Evolutionary conservation across 2,329 filamentous ascomycete species (phyloP).

Genomic region (Trichophyton rubrum): DNA sequence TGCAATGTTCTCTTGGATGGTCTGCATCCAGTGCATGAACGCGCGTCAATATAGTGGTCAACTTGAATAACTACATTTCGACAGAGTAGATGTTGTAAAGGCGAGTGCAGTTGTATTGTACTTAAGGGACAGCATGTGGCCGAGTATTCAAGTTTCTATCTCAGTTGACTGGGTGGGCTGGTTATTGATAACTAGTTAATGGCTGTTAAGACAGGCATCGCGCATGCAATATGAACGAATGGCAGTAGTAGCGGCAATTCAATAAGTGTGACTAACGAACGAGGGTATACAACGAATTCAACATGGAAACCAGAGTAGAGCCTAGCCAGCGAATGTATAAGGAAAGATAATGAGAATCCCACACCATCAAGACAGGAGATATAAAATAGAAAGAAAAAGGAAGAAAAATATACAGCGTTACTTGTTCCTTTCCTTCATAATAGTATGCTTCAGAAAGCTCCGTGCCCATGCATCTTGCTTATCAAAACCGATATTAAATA

Average conservation of each 20-base stretch:
- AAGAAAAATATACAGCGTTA: background rate
- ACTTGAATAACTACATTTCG: background rate
- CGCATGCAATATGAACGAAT: background rate
- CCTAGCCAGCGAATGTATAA: background rate
- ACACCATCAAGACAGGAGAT: background rate
- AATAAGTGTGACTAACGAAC: background rate
- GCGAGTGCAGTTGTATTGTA: background rate
- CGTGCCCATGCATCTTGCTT: conserved; percentile 46
- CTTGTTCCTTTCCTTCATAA: conserved; percentile 12
- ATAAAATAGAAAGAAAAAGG: background rate
- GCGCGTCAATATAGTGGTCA: background rate
- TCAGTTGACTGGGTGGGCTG: background rate
- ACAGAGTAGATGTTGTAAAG: background rate
- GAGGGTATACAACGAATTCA: conserved; percentile 4
- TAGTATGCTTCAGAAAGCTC: conserved; percentile 26
- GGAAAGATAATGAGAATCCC: background rate
- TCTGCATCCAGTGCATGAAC: background rate
- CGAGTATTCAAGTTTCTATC: background rate
- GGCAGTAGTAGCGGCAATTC: background rate
- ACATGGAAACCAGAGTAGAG: background rate
- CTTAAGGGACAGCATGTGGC: background rate
- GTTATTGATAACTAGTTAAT: background rate
- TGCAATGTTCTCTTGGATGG: background rate
- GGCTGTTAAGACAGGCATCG: background rate
- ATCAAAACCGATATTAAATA: conserved; percentile 52